Percentiles rank a stretch among this genome's conserved stretches.
Conservation (phyloP, 225 moss, liverwort and hornwort species). For the Straminergon stramineum region DNA sequence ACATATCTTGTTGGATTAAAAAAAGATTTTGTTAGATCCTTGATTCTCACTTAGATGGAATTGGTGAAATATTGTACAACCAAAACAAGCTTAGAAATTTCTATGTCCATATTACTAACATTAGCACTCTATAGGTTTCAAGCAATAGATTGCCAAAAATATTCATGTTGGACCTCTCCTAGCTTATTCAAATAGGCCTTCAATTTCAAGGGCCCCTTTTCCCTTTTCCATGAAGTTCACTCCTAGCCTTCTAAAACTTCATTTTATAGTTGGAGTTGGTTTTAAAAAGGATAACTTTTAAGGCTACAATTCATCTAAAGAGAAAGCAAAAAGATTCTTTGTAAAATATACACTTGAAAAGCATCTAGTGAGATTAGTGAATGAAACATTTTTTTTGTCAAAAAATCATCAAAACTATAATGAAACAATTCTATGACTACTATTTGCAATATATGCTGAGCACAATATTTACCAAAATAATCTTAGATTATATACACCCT, state of each 20-base stretch:
- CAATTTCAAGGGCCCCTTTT: not conserved
- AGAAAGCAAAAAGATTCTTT: too few relatives aligned
- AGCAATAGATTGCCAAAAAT: not conserved
- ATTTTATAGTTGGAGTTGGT: not conserved
- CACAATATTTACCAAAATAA: not conserved
- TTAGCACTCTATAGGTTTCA: fast-evolving
- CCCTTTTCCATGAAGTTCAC: fast-evolving
- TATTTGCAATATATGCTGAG: not conserved
- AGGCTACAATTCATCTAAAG: not conserved
- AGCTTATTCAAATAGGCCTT: not conserved
- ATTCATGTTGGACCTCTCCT: fast-evolving
- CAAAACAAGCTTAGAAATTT: not conserved
- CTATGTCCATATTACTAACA: too few relatives aligned
- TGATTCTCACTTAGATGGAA: fast-evolving
- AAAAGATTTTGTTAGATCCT: not conserved
- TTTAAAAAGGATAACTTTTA: not conserved
- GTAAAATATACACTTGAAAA: not conserved
- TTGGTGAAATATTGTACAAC: too few relatives aligned
- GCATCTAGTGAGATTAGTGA: not conserved
- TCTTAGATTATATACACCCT: not conserved
- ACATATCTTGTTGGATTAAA: not conserved
- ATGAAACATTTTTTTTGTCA: not conserved
- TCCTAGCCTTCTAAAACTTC: not conserved
- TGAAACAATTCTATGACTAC: not conserved
- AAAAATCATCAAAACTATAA: not conserved